Base-by-base conservation (phyloP, 805 yeast genomes). In the Candida ascalaphidarum region DNA sequence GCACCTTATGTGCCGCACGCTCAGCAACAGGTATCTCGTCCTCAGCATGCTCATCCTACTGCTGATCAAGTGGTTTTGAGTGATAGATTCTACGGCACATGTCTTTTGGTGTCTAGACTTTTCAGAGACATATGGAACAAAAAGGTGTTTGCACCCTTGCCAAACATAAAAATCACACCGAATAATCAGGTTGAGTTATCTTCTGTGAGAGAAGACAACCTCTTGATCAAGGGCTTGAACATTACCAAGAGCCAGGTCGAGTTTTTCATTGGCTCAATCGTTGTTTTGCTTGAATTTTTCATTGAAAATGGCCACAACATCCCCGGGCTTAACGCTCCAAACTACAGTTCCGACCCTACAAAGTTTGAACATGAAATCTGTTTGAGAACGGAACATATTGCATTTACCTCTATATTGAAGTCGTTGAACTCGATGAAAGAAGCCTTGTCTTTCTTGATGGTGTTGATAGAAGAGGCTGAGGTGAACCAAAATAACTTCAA, bases 11-110 rank as follows among this genome's bases (percentile, higher is more conserved):
- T n/a, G n/a, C n/a, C n/a, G n/a, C n/a, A n/a, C n/a, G 15, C 15
- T 4, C 9, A 22, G 9, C 11, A 14, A 23, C 5, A 28, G 29
- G 3, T 34, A 27, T 11, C 25, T 33, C n/a, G n/a, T n/a, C 4
- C 38, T 23, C 21, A 31, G 26, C 31, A 14, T 31, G 39, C 41
- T 35, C 68, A 40, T 49, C 70, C 44, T 27, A 44, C 71, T 21
- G 65, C 79, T 27, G 82, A 78, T 37, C 79, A 77, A 49, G 95
- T 89, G n/a, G 74, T 82, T 17, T 67, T 92, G 35, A 83, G 95
- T 55, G 94, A 95, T 41, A 65, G 96, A 40, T 86, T 88, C 44
- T 88, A 84, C 50, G 97, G 96, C 26, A 72, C 84, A 11, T 78
- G 89, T 10, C 66, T 85, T 15, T 70, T 86, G 33, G 62, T 86